Evolutionary conservation across 1,139 yeast genomes (phyloP), one percentile per base, ranked within the genome.

Genomic region (Debaryomyces psychrophilus): DNA sequence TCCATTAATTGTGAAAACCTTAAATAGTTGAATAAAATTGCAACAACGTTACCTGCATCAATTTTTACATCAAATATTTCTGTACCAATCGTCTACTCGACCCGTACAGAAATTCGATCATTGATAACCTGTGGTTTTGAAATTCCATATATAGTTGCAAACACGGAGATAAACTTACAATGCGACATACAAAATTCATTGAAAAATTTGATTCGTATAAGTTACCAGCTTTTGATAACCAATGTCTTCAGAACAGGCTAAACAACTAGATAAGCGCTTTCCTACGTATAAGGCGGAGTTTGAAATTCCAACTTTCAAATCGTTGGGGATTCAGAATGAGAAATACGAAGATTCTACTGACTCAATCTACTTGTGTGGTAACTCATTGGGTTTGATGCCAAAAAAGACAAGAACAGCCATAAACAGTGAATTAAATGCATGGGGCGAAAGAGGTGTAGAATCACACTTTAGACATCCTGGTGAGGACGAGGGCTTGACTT

Each of bases 311-410:
- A 84, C 89, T 0, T 71, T 79, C 52, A 59, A 62, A 42, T 73
- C 86, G 0, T 62, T 85, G 44, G 87, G 83, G 1, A 65, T 79
- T 18, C 17, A 48, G 2, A 49, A 51, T 27, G 50, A 53, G 14
- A 47, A 57, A 29, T 62, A 60, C 17, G 48, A 48, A 1, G 48
- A 55, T 11, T 57, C 60, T 20, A 54, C 68, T 25, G 52, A 67
- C 49, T 60, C 77, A 17, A 73, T 82, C 26, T 88, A 92, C 61
- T 72, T 92, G 44, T 89, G 96, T 65, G 98, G 98, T 5, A 90
- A 92, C 67, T 90, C 97, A 7, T 77, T 92, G 7, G 98, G 98
- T 0, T 69, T 92, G 49, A 87, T 90, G 95, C 97, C 98, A 0
- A 71, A 68, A 44, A 59, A 70, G 3, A 84, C 90, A 0, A 71